A percentile compares a stretch with the other conserved stretches of the same genome.
phyloP scores from a whole-genome alignment of 768 basidiomycete genomes.

The Trametes punicea region DNA sequence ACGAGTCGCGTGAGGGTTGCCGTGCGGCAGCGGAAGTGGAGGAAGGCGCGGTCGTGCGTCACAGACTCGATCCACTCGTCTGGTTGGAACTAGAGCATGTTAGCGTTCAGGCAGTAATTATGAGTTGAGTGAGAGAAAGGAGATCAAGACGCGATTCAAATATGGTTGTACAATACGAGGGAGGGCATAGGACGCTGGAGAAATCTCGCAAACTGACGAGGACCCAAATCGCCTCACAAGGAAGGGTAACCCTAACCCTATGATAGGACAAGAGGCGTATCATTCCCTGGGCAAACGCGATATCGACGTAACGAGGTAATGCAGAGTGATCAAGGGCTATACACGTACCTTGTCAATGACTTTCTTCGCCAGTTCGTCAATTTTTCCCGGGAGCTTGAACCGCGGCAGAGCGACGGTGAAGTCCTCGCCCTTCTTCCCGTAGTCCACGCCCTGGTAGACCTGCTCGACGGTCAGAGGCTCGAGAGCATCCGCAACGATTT shows the following conservation, averaged over 20 bases:
- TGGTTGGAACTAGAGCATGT: slow-evolving; percentile 65
- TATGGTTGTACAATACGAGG: too few relatives aligned
- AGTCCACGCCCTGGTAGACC: slow-evolving; percentile 82
- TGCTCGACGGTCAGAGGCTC: slow-evolving; percentile 67
- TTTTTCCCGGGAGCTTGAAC: slow-evolving; percentile 81
- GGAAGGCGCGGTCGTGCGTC: slow-evolving; percentile 71
- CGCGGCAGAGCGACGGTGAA: slow-evolving; percentile 91
- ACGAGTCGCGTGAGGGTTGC: slow-evolving; percentile 60
- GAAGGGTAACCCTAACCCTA: slow-evolving; percentile 1
- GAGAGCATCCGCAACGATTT: slow-evolving; percentile 61
- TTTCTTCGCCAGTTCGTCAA: slow-evolving; percentile 70
- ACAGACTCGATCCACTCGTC: slow-evolving; percentile 76
- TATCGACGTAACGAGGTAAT: background rate
- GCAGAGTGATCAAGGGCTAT: background rate
- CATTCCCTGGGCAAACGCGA: background rate
- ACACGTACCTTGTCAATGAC: slow-evolving; percentile 62
- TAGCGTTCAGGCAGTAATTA: background rate
- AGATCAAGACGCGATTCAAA: too few relatives aligned
- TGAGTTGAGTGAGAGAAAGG: background rate
- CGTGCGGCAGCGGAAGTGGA: slow-evolving; percentile 75
- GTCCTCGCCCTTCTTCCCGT: slow-evolving; percentile 91
- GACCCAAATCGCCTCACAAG: too few relatives aligned
- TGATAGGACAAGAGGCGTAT: background rate
- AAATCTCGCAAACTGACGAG: too few relatives aligned
- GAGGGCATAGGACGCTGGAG: too few relatives aligned